These are phyloP conservation scores for Priceomyces medius DNA, from an alignment of 805 yeast species.

Conservation along the genomic window DNA sequence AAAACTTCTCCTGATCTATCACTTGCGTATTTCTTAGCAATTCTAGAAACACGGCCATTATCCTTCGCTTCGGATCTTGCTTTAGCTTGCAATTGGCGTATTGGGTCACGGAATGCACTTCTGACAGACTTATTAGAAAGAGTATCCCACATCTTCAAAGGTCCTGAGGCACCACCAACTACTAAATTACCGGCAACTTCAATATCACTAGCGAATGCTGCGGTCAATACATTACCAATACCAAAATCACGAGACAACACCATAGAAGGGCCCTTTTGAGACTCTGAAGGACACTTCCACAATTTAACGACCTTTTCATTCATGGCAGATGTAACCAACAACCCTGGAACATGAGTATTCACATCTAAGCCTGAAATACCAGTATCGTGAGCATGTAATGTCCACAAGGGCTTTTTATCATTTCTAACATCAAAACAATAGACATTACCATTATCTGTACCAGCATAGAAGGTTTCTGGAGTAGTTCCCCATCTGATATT, in stretches of 20 bases:
- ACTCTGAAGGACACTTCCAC: constrained; percentile 68
- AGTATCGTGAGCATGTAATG: constrained; percentile 94
- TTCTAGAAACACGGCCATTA: constrained; percentile 64
- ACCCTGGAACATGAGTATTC: constrained; percentile 64
- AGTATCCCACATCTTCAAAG: constrained; percentile 89
- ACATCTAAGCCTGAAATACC: constrained; percentile 82
- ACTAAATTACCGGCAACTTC: constrained; percentile 83
- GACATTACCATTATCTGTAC: constrained; percentile 88
- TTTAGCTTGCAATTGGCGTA: constrained; percentile 49
- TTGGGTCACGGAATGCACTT: constrained; percentile 58
- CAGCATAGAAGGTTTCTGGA: constrained; percentile 65
- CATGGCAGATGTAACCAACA: constrained; percentile 86
- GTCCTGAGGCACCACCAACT: constrained; percentile 83
- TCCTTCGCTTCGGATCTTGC: constrained; percentile 59
- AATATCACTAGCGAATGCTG: constrained; percentile 80
- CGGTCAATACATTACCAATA: constrained; percentile 84
- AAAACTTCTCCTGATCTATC: constrained; percentile 52
- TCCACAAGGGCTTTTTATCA: constrained; percentile 78
- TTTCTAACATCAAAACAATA: constrained; percentile 81
- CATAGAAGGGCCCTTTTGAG: constrained; percentile 68
- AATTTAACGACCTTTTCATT: constrained; percentile 83
- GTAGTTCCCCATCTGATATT: constrained; percentile 66
- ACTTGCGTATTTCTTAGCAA: constrained; percentile 65
- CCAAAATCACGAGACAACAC: constrained; percentile 88
- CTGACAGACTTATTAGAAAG: constrained; percentile 81